phyloP scores from a whole-genome alignment of 1,284 basidiomycete species.

The Ganoderma boninense region DNA sequence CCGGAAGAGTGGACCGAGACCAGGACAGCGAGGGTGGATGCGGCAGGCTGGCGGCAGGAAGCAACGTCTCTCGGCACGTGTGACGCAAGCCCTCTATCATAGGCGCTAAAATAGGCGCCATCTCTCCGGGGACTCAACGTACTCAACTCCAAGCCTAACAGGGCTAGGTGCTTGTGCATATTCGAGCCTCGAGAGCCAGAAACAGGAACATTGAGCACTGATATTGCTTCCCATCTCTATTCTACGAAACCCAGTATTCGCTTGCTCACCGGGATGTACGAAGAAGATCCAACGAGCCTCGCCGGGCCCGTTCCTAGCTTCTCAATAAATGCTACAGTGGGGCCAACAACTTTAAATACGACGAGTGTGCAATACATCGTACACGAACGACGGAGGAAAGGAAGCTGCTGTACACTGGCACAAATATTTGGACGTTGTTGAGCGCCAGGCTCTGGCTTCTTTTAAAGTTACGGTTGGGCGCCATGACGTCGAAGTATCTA shows the following conservation, averaged over 20 bases:
- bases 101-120: not conserved
- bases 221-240: no score
- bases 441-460: not conserved
- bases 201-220: no score
- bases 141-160: no score
- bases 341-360: not conserved
- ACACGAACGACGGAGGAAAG: not conserved
- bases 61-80: constrained; percentile 29
- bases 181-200: no score
- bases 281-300: not conserved
- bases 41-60: constrained; percentile 16
- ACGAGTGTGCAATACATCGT: not conserved
- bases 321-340: not conserved
- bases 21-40: not conserved
- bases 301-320: not conserved
- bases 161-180: no score
- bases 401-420: constrained; percentile 16
- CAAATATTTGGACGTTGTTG: constrained; percentile 28
- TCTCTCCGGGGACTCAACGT: not conserved
- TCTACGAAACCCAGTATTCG: no score
- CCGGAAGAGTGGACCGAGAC: not conserved
- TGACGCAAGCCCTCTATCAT: constrained; percentile 26
- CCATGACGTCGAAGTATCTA: constrained; percentile 20
- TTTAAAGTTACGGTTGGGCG: no score
- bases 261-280: no score